A percentile compares a stretch with the other conserved stretches of the same genome.
Conservation (phyloP, 192 early-diverging fungal genomes). For the Backusella luteola region DNA sequence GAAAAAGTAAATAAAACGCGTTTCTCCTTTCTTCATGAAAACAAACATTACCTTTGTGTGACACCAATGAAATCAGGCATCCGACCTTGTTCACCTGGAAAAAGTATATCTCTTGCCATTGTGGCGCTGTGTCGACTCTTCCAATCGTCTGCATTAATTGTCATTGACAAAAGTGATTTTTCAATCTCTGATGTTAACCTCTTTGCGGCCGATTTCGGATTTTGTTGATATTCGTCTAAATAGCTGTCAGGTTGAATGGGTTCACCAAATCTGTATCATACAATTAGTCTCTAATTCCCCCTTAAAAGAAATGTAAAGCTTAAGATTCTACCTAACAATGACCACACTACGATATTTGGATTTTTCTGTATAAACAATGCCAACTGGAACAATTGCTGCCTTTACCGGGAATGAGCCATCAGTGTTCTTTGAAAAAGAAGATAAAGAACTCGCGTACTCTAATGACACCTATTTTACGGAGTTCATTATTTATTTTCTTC, state of each 20-base stretch:
- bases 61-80: constrained; percentile 39
- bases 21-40: neutral
- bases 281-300: neutral
- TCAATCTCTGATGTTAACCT: constrained; percentile 38
- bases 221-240: constrained; percentile 30
- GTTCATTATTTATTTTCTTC: constrained; percentile 15
- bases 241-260: constrained; percentile 38
- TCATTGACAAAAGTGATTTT: constrained; percentile 33
- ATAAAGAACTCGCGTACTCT: constrained; percentile 38
- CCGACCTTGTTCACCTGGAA: constrained; percentile 30
- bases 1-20: neutral
- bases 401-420: constrained; percentile 16
- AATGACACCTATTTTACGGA: constrained; percentile 40
- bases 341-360: constrained; percentile 43
- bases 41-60: constrained; percentile 42
- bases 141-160: constrained; percentile 51
- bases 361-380: constrained; percentile 47
- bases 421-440: constrained; percentile 16
- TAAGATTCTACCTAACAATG: constrained; percentile 38
- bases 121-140: constrained; percentile 33
- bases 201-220: constrained; percentile 38
- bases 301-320: neutral
- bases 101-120: constrained; percentile 37
- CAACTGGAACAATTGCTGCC: constrained; percentile 38
- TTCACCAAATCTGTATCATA: constrained; percentile 35